Percentiles rank a stretch among this genome's conserved stretches.
Conservation (phyloP, 1,284 basidiomycete genomes). For the Tilletia setariae region DNA sequence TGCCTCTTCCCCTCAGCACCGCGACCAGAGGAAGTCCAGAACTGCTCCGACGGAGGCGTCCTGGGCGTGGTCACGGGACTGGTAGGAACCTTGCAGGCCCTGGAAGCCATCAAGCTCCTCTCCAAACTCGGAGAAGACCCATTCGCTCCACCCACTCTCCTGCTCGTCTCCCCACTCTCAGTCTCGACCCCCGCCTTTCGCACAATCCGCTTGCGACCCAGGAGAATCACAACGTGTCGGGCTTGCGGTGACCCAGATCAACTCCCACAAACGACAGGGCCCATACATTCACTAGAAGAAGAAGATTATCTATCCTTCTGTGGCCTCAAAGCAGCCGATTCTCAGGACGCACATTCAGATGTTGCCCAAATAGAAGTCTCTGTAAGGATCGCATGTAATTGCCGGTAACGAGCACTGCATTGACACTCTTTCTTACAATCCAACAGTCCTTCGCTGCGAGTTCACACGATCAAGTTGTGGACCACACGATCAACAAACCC, state of each 20-base stretch:
- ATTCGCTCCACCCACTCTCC: constrained; percentile 58
- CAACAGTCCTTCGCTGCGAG: not conserved
- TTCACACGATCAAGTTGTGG: not conserved
- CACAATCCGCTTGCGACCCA: constrained; percentile 69
- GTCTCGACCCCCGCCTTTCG: constrained; percentile 67
- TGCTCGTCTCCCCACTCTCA: constrained; percentile 71
- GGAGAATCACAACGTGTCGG: constrained; percentile 37
- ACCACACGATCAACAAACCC: no score
- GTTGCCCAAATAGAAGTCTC: constrained; percentile 54
- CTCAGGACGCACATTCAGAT: constrained; percentile 63
- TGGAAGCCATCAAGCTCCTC: constrained; percentile 73
- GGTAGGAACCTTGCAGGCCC: constrained; percentile 85
- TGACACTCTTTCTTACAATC: no score
- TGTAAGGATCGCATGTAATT: constrained; percentile 56
- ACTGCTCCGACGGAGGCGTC: constrained; percentile 87
- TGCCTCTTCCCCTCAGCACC: constrained; percentile 74
- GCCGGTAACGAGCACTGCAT: no score
- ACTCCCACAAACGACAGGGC: constrained; percentile 18
- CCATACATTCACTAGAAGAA: constrained; percentile 33
- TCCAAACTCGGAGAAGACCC: constrained; percentile 35
- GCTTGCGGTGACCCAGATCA: constrained; percentile 40
- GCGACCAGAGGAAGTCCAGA: constrained; percentile 52
- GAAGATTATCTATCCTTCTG: constrained; percentile 50
- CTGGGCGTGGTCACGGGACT: constrained; percentile 84
- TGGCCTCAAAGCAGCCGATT: constrained; percentile 56